Base-by-base conservation (phyloP, 2,329 filamentous ascomycete species). In the Hansfordia pulvinata region DNA sequence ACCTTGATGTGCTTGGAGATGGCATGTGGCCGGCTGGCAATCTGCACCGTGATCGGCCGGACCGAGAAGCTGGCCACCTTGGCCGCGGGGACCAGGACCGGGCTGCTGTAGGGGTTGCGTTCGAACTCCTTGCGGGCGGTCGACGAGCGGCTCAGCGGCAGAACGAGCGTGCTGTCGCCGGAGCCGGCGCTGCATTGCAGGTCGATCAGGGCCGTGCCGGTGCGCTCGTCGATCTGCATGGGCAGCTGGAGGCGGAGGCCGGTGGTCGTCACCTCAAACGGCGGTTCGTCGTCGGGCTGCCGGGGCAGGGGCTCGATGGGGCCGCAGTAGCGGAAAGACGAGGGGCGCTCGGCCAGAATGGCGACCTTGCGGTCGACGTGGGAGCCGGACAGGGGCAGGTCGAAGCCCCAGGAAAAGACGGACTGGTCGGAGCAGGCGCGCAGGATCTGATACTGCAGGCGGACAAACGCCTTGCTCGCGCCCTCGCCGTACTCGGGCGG, bases 401-500 rank as follows among this genome's bases (percentile, higher is more conserved):
- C 16, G 17, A 19, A 26, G 16, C 24, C 24, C 21, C 21, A 23
- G 23, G 14, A 24, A 16, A 23, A 23, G 10, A 23, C 17, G 21
- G 21, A 15, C 12, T 23, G 21, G 11, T 23, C 21, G 13, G 14
- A 15, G 9, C 12, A 15, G 8, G 12, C 12, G 11, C 13, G 21
- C 12, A 13, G 13, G 17, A 29, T 26, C 10, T 31, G 19, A 8
- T 31, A 17, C 10, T 31, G 30, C 4, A 39, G 28, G 17, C 36
- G 24, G 17, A 26, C 17, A 16, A 35, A 39, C 3, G 36, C 32
- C 15, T 25, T 32, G 7, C 9, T 14, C 6, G 12, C 22, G 21
- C 37, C 37, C 23, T 42, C 39, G 8, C 40, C 39, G 17, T 41
- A 42, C 4, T 40, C 25, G 17, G 40, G 23, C 8, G 40, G 31